Conservation (phyloP, 2,329 filamentous ascomycete species). For the Colletotrichum sp. region DNA sequence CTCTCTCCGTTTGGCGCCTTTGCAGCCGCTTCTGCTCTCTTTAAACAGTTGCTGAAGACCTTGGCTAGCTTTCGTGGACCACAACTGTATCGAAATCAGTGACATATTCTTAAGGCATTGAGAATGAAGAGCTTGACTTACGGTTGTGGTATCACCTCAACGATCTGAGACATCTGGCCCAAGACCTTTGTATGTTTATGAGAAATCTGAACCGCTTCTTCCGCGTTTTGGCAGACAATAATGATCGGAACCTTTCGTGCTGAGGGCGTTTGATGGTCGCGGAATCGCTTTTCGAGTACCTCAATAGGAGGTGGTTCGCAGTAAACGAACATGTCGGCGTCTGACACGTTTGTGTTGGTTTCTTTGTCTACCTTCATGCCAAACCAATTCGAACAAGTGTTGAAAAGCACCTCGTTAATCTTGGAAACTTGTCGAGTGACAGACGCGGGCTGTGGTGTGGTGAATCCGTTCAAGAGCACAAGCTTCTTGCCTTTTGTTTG, state of each 20-base stretch:
- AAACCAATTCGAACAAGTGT: slow-evolving; percentile 38
- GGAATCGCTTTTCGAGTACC: slow-evolving; percentile 24
- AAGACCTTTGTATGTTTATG: slow-evolving; percentile 25
- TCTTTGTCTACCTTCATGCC: slow-evolving; percentile 32
- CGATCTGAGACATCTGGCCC: slow-evolving; percentile 26
- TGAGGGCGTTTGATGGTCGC: neutral
- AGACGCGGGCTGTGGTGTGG: neutral
- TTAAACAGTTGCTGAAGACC: slow-evolving; percentile 28
- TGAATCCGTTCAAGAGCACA: slow-evolving; percentile 23
- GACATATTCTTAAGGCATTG: too few relatives aligned
- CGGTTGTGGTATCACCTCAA: slow-evolving; percentile 36
- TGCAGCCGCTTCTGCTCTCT: neutral
- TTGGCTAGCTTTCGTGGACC: slow-evolving; percentile 35
- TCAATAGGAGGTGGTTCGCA: slow-evolving; percentile 30
- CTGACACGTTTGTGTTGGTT: neutral
- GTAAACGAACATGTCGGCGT: slow-evolving; percentile 30
- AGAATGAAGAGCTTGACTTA: neutral
- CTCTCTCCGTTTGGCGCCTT: neutral
- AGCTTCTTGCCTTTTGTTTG: slow-evolving; percentile 23
- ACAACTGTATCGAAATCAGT: neutral
- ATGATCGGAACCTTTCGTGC: slow-evolving; percentile 26
- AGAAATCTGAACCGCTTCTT: slow-evolving; percentile 31
- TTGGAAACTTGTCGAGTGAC: slow-evolving; percentile 22
- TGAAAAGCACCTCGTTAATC: slow-evolving; percentile 32
- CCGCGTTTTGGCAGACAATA: slow-evolving; percentile 32